Conservation (phyloP, 495 filamentous ascomycete genomes). For the Penicillium herquei region DNA sequence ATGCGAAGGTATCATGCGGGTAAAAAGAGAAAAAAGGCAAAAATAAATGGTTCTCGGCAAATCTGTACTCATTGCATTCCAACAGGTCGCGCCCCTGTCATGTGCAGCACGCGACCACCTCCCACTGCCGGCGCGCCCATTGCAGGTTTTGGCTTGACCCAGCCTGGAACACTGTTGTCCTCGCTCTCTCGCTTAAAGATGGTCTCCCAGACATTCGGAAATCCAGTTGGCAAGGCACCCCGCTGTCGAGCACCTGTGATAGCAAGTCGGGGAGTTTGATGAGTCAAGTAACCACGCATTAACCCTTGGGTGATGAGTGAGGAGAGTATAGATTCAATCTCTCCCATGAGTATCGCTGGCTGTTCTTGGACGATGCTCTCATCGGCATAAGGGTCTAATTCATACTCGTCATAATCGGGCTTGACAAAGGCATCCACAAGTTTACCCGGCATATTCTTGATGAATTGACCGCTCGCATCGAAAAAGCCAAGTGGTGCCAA, state of each 20-base stretch:
- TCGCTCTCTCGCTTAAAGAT: constrained; percentile 45
- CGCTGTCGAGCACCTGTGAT: constrained; percentile 73
- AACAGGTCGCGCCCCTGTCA: constrained; percentile 52
- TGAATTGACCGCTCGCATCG: constrained; percentile 31
- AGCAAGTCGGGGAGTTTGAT: constrained; percentile 71
- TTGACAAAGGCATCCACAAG: constrained; percentile 42
- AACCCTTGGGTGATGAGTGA: constrained; percentile 78
- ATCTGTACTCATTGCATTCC: constrained; percentile 33
- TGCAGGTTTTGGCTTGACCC: constrained; percentile 43
- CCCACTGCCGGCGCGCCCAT: constrained; percentile 26
- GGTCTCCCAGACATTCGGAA: constrained; percentile 59
- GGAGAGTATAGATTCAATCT: constrained; percentile 75
- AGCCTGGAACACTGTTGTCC: constrained; percentile 51
- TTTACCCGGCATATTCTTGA: constrained; percentile 23
- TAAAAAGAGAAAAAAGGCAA: background rate
- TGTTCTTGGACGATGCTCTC: constrained; percentile 22
- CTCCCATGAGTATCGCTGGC: constrained; percentile 53
- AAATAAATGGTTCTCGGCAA: background rate
- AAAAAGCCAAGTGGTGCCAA: constrained; percentile 36
- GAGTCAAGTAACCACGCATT: constrained; percentile 84
- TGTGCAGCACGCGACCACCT: constrained; percentile 51
- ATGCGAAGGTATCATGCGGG: background rate
- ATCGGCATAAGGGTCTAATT: constrained; percentile 38
- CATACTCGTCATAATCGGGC: constrained; percentile 45
- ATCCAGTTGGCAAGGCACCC: constrained; percentile 59